These are phyloP conservation scores for Exophiala alcalophila DNA, from an alignment of 2,329 filamentous ascomycete genomes.

Conservation along the genomic window DNA sequence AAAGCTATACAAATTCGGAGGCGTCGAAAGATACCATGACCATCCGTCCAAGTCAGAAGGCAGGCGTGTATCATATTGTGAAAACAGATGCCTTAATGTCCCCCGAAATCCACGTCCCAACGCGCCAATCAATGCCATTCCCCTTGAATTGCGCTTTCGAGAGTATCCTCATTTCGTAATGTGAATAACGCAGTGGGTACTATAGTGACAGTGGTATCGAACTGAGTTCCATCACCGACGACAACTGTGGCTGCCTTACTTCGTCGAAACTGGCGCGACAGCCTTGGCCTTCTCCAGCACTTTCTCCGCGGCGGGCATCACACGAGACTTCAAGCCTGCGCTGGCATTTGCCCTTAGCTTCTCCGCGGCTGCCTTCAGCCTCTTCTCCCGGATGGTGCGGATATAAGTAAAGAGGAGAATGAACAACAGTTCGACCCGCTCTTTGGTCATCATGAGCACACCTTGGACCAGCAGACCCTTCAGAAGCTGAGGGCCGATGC, in stretches of 20 bases:
- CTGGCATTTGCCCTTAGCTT: conserved; percentile 20
- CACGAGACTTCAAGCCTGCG: conserved; percentile 18
- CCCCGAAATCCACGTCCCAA: no score
- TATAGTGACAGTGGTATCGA: neutral
- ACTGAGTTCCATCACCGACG: neutral
- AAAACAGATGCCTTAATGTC: no score
- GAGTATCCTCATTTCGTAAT: no score
- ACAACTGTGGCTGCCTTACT: conserved; percentile 35
- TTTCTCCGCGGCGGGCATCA: conserved; percentile 26
- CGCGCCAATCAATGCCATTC: no score
- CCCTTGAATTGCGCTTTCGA: no score
- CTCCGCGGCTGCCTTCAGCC: conserved; percentile 65
- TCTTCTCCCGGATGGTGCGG: conserved; percentile 65
- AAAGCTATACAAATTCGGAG: no score
- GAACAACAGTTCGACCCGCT: conserved; percentile 88
- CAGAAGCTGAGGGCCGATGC: conserved; percentile 86
- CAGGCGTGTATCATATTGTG: no score
- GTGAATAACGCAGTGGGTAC: no score
- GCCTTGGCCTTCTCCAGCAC: conserved; percentile 52
- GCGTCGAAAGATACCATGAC: no score
- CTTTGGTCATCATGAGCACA: conserved; percentile 98
- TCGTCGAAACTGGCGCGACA: conserved; percentile 47
- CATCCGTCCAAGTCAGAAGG: no score
- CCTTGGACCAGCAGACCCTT: conserved; percentile 94
- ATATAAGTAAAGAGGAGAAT: conserved; percentile 81